phyloP scores from a whole-genome alignment of 2,329 filamentous ascomycete species.

The Claviceps fusiformis region DNA sequence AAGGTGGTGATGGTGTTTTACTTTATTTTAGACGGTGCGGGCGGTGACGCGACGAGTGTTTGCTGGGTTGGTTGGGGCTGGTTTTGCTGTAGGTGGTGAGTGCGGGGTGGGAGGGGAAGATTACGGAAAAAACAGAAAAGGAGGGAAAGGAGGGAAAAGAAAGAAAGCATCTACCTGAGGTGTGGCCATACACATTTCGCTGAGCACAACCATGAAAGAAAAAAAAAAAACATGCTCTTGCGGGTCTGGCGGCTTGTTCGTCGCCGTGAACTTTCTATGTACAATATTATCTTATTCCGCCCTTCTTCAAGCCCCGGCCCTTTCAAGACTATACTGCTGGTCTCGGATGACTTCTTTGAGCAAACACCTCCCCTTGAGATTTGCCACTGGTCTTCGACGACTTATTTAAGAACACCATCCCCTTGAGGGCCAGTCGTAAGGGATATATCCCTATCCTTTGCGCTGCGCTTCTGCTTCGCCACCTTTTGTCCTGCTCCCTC shows the following conservation, averaged over 20 bases:
- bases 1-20: too few species aligned
- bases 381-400: background rate
- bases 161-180: too few species aligned
- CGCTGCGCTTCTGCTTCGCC: background rate
- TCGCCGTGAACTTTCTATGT: slow-evolving; percentile 1
- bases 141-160: too few species aligned
- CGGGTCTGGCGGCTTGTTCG: background rate
- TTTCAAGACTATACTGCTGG: background rate
- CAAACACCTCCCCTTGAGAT: background rate
- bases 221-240: background rate
- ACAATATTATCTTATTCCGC: background rate
- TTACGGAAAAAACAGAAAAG: too few species aligned
- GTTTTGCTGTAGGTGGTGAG: too few species aligned
- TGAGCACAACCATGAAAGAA: too few species aligned
- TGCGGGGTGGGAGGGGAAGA: too few species aligned
- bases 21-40: too few species aligned
- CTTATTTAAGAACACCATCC: too few species aligned
- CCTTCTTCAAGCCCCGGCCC: background rate
- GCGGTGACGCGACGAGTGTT: too few species aligned
- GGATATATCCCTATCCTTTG: background rate
- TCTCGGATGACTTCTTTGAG: background rate
- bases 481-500: background rate
- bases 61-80: too few species aligned
- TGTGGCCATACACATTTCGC: too few species aligned
- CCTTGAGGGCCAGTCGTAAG: background rate